These are phyloP conservation scores for Pisolithus thermaeus DNA, from an alignment of 1,284 basidiomycete species.

Conservation along the genomic window DNA sequence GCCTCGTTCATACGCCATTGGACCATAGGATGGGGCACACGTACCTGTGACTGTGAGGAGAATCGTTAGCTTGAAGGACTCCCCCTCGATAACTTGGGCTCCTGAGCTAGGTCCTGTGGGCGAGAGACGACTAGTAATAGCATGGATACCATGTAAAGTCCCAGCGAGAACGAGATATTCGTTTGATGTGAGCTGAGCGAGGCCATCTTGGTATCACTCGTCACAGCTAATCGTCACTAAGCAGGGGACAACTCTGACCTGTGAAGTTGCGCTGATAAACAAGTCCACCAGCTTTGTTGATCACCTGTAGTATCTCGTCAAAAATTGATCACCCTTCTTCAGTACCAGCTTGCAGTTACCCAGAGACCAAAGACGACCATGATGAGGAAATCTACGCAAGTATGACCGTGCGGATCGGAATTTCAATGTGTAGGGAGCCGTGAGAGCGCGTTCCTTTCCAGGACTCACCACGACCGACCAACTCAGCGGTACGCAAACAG, in stretches of 20 bases:
- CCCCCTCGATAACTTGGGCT: slow-evolving; percentile 90
- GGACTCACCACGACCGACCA: too few relatives aligned
- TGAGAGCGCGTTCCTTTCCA: too few relatives aligned
- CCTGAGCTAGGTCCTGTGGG: slow-evolving; percentile 82
- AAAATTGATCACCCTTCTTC: slow-evolving; percentile 1
- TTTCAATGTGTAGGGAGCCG: too few relatives aligned
- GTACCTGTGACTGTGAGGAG: slow-evolving; percentile 90
- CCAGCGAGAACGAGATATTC: slow-evolving; percentile 97
- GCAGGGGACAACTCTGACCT: slow-evolving; percentile 42
- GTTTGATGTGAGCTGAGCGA: slow-evolving; percentile 87
- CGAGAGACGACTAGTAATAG: slow-evolving; percentile 89
- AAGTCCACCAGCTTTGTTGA: slow-evolving; percentile 97
- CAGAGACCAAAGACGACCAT: slow-evolving; percentile 81
- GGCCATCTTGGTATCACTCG: slow-evolving; percentile 56
- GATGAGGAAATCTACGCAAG: slow-evolving; percentile 6
- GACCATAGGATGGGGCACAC: slow-evolving; percentile 19
- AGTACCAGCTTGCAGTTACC: slow-evolving; percentile 38
- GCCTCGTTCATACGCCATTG: background rate
- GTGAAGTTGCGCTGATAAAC: slow-evolving; percentile 91
- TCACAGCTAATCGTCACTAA: slow-evolving; percentile 8
- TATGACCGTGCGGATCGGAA: too few relatives aligned
- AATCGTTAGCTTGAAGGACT: slow-evolving; percentile 88
- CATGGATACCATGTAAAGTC: slow-evolving; percentile 96
- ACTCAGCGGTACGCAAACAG: too few relatives aligned
- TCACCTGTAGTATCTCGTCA: slow-evolving; percentile 57